Percentiles rank a stretch among this genome's conserved stretches.
Evolutionary conservation across 305 asterid genomes (phyloP).

Genomic region (Caryopteris hybrid): DNA sequence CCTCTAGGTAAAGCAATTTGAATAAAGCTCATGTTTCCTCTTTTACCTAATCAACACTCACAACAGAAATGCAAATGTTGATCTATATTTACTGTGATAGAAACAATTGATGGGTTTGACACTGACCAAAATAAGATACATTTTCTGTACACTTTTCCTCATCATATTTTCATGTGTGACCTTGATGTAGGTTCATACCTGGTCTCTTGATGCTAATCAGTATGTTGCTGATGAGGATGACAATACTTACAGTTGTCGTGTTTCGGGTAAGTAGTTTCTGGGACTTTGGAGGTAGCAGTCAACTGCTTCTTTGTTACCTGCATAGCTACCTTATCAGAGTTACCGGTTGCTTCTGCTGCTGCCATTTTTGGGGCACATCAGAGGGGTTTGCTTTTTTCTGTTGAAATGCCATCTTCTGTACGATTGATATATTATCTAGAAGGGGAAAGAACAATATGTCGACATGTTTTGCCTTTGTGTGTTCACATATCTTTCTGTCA

Average conservation of each 20-base stretch:
- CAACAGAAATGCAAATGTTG: not conserved
- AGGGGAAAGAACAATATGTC: not conserved
- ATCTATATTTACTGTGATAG: not conserved
- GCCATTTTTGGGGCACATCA: not conserved
- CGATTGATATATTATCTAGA: not conserved
- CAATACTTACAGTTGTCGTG: conserved; percentile 86
- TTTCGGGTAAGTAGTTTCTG: conserved; percentile 64
- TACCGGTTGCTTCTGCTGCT: not conserved
- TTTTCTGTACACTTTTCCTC: conserved; percentile 2
- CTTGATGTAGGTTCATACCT: conserved; percentile 59
- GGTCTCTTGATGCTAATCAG: conserved; percentile 94
- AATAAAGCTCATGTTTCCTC: not conserved
- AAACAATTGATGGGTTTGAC: conserved; percentile 2
- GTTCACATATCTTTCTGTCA: not conserved
- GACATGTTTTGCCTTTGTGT: conserved; percentile 2
- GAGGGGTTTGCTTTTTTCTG: not conserved
- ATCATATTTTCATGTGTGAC: conserved; percentile 11
- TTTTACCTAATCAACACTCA: not conserved
- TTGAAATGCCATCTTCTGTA: not conserved
- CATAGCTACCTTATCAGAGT: not conserved
- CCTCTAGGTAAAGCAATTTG: conserved; percentile 13
- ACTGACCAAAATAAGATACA: not conserved
- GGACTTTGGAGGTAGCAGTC: conserved; percentile 5
- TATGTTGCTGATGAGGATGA: conserved; percentile 97
- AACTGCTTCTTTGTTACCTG: not conserved